Conservation (phyloP, 805 yeast genomes). For the Saccharomycopsis sp. region DNA sequence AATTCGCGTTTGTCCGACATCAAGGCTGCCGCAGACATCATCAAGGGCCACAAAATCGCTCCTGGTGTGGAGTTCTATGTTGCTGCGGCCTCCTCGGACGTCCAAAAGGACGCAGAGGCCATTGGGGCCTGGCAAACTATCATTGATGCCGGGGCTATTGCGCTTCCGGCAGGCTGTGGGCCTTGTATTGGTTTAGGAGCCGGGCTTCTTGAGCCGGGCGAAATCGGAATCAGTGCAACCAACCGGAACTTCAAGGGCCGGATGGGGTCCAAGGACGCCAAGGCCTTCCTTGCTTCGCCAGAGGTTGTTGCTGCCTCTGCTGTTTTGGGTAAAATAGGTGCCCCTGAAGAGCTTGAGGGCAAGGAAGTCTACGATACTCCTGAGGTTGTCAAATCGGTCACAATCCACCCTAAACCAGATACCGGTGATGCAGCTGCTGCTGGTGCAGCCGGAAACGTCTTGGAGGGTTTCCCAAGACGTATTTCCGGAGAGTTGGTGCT, state of each 20-base stretch:
- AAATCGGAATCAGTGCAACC: constrained; percentile 97
- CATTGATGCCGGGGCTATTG: constrained; percentile 86
- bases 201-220: constrained; percentile 90
- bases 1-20: constrained; percentile 91
- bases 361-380: constrained; percentile 26
- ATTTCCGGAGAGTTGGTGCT: constrained; percentile 88
- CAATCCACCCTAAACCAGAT: constrained; percentile 30
- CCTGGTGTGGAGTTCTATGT: constrained; percentile 90
- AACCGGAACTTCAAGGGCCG: constrained; percentile 98
- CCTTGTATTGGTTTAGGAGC: constrained; percentile 98
- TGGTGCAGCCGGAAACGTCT: constrained; percentile 52
- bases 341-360: constrained; percentile 81
- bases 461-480: constrained; percentile 85
- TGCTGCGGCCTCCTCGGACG: constrained; percentile 94
- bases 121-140: constrained; percentile 89
- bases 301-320: constrained; percentile 99
- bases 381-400: constrained; percentile 24
- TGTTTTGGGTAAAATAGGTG: constrained; percentile 86
- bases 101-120: constrained; percentile 86
- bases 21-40: constrained; percentile 87
- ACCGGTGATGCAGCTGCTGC: constrained; percentile 26
- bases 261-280: constrained; percentile 96
- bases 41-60: constrained; percentile 77
- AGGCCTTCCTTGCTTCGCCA: constrained; percentile 94
- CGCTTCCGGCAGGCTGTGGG: constrained; percentile 98